Conservation (phyloP, 495 filamentous ascomycete genomes). For the Lasiosphaeria miniovina region DNA sequence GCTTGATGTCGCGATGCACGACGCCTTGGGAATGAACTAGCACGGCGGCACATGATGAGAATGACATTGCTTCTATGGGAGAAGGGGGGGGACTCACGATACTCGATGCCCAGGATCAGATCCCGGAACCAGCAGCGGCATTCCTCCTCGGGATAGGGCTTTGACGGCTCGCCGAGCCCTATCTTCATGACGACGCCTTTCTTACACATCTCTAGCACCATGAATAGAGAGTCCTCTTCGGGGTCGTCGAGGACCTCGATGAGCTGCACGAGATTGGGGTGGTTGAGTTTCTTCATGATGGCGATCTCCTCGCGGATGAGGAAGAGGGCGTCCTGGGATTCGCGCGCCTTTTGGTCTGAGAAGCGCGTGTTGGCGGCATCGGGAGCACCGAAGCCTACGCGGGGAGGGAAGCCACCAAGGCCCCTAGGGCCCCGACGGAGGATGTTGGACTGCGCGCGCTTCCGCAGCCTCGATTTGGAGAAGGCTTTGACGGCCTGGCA, state of each 20-base stretch:
- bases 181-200: constrained; percentile 98
- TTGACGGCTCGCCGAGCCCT: constrained; percentile 74
- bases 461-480: constrained; percentile 88
- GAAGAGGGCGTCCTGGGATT: constrained; percentile 74
- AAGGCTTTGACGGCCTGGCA: constrained; percentile 92
- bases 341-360: constrained; percentile 43
- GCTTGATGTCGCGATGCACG: constrained; percentile 96
- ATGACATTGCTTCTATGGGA: background rate
- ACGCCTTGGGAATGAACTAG: constrained; percentile 89
- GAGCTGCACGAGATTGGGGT: constrained; percentile 86
- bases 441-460: constrained; percentile 88
- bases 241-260: constrained; percentile 96
- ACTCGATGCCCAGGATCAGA: constrained; percentile 93
- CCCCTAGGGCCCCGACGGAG: constrained; percentile 59
- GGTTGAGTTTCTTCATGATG: constrained; percentile 98
- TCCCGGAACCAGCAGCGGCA: constrained; percentile 94
- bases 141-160: constrained; percentile 78
- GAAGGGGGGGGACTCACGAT: constrained; percentile 52
- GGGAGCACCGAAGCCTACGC: constrained; percentile 57
- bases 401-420: constrained; percentile 21
- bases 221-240: constrained; percentile 91
- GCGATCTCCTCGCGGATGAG: constrained; percentile 96
- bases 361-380: constrained; percentile 58
- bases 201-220: constrained; percentile 98
- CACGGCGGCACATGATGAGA: background rate